Percentiles rank a stretch among this genome's conserved stretches.
phyloP scores from a whole-genome alignment of 352 stramenopile genomes.

The Phytophthora citricola region DNA sequence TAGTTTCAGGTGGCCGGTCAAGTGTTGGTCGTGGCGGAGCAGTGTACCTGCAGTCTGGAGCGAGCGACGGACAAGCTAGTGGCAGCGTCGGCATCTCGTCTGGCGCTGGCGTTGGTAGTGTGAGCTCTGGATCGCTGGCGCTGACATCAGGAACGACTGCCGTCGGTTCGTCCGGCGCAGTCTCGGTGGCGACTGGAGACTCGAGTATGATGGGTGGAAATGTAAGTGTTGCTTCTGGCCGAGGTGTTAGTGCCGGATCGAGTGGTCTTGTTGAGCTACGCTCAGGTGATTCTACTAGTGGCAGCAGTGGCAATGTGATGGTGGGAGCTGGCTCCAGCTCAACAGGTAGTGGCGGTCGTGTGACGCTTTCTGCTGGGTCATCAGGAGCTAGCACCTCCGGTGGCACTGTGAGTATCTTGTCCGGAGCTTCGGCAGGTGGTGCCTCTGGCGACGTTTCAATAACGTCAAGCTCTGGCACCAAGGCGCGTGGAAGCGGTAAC shows the following conservation, averaged over 20 bases:
- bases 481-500: too few species aligned
- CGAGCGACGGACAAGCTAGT: constrained; percentile 23
- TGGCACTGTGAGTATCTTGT: too few species aligned
- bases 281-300: background rate
- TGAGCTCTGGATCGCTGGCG: constrained; percentile 19
- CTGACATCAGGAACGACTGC: constrained; percentile 16
- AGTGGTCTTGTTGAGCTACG: background rate
- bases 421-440: too few species aligned
- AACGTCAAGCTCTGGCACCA: too few species aligned
- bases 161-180: constrained; percentile 14
- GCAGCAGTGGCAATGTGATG: too few species aligned
- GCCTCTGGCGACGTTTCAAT: too few species aligned
- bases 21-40: constrained; percentile 18
- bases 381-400: too few species aligned
- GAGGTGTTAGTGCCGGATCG: too few species aligned
- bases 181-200: constrained; percentile 24
- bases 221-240: background rate
- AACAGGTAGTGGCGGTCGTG: too few species aligned
- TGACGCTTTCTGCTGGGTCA: too few species aligned
- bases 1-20: constrained; percentile 27
- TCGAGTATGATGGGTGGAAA: constrained; percentile 20
- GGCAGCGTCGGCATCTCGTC: constrained; percentile 23
- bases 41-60: constrained; percentile 25
- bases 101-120: constrained; percentile 5
- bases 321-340: too few species aligned